These are phyloP conservation scores for Asterella californica DNA, from an alignment of 225 moss, liverwort and hornwort genomes.

Conservation along the genomic window DNA sequence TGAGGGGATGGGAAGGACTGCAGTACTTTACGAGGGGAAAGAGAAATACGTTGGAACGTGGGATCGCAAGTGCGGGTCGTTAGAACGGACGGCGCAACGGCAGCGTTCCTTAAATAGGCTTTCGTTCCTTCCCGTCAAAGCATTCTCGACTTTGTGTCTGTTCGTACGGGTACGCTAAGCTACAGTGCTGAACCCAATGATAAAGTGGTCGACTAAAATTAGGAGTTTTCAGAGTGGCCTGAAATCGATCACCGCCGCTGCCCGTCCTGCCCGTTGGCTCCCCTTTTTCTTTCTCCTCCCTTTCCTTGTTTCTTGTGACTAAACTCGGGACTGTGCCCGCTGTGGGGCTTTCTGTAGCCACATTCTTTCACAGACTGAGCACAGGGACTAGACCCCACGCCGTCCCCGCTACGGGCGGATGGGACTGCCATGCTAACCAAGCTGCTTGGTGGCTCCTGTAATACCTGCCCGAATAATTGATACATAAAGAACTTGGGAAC, in stretches of 20 bases:
- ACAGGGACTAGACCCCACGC: too few relatives aligned
- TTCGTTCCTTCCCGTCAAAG: conserved; percentile 3
- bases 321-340: too few relatives aligned
- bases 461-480: background rate
- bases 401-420: too few relatives aligned
- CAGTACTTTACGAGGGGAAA: background rate
- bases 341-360: too few relatives aligned
- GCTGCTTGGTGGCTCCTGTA: too few relatives aligned
- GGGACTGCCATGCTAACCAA: too few relatives aligned
- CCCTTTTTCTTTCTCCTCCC: too few relatives aligned
- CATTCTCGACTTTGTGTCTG: conserved; percentile 2
- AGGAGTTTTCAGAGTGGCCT: background rate
- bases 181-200: background rate
- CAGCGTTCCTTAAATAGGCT: conserved; percentile 1
- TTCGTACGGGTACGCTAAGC: background rate
- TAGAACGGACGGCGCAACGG: conserved; percentile 6
- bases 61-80: conserved; percentile 1
- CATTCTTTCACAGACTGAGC: too few relatives aligned
- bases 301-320: too few relatives aligned
- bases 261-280: background rate
- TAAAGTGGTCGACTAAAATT: conserved; percentile 8
- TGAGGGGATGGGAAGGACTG: background rate
- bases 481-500: conserved; percentile 1
- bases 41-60: background rate
- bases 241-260: conserved; percentile 3